Evolutionary conservation across 1,284 basidiomycete genomes (phyloP).

Genomic region (Leccinum glutinopallens): DNA sequence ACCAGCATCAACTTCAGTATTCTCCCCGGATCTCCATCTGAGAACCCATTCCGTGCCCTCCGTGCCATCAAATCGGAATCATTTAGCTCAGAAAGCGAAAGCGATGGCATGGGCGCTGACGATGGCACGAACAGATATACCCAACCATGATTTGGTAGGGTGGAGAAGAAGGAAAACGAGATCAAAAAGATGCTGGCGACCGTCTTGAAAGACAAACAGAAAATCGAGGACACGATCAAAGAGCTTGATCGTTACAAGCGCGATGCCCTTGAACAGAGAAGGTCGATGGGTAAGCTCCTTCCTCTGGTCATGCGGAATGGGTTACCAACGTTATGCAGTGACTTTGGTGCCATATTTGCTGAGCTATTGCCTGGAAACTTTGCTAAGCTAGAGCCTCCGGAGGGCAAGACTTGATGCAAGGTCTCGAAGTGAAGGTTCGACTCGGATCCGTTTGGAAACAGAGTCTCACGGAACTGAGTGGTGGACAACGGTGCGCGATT

Average conservation of each 20-base stretch:
- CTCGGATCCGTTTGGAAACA: constrained; percentile 98
- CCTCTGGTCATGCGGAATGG: constrained; percentile 2
- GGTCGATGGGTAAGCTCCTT: constrained; percentile 75
- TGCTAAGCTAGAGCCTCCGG: constrained; percentile 92
- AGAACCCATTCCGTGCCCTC: constrained; percentile 47
- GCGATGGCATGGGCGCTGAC: constrained; percentile 56
- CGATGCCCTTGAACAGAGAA: constrained; percentile 90
- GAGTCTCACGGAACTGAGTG: constrained; percentile 94
- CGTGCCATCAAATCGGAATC: constrained; percentile 60
- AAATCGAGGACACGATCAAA: constrained; percentile 94
- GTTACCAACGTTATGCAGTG: constrained; percentile 48
- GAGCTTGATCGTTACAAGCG: constrained; percentile 95
- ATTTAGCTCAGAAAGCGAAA: constrained; percentile 61
- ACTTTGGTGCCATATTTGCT: constrained; percentile 96
- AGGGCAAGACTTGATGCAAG: constrained; percentile 91
- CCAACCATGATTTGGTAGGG: constrained; percentile 51
- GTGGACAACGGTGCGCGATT: constrained; percentile 84
- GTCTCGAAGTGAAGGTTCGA: constrained; percentile 96
- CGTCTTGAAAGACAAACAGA: constrained; percentile 92
- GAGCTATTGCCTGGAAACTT: constrained; percentile 97
- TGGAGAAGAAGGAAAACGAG: constrained; percentile 91
- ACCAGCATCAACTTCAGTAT: constrained; percentile 80
- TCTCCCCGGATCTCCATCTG: constrained; percentile 59
- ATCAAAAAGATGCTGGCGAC: constrained; percentile 89
- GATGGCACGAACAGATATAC: constrained; percentile 43